Evolutionary conservation across 495 filamentous ascomycete species (phyloP).

Genomic region (Aspergillus sclerotiicarbonarius): DNA sequence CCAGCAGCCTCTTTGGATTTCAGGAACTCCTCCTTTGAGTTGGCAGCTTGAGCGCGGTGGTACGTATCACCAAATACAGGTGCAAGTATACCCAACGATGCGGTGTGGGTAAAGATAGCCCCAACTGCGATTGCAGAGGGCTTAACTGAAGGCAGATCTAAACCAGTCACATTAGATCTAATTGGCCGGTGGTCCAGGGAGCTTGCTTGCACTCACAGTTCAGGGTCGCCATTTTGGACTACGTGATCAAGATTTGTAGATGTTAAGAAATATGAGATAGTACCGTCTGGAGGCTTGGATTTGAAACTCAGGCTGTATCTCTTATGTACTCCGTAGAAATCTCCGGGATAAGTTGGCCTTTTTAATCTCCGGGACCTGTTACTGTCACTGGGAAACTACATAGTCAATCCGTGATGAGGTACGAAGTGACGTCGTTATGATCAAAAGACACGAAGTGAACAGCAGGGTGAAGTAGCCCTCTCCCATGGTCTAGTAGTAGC

Average conservation of each 20-base stretch:
- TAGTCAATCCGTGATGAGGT: neutral
- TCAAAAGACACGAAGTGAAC: conserved; percentile 21
- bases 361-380: conserved; percentile 9
- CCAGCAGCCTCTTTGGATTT: conserved; percentile 87
- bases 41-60: conserved; percentile 84
- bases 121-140: conserved; percentile 96
- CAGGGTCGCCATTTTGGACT: conserved; percentile 56
- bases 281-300: neutral
- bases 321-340: neutral
- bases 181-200: neutral
- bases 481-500: neutral
- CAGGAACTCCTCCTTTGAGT: conserved; percentile 95
- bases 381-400: neutral
- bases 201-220: conserved; percentile 51
- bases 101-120: conserved; percentile 89
- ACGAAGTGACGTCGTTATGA: conserved; percentile 48
- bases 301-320: neutral
- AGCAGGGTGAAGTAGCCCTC: neutral
- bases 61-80: conserved; percentile 95
- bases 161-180: conserved; percentile 2
- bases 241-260: no score
- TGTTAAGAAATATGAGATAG: neutral
- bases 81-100: conserved; percentile 74
- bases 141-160: conserved; percentile 94
- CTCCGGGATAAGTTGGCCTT: conserved; percentile 1